phyloP scores from a whole-genome alignment of 2,329 filamentous ascomycete species.

The Pseudocercospora cruenta region DNA sequence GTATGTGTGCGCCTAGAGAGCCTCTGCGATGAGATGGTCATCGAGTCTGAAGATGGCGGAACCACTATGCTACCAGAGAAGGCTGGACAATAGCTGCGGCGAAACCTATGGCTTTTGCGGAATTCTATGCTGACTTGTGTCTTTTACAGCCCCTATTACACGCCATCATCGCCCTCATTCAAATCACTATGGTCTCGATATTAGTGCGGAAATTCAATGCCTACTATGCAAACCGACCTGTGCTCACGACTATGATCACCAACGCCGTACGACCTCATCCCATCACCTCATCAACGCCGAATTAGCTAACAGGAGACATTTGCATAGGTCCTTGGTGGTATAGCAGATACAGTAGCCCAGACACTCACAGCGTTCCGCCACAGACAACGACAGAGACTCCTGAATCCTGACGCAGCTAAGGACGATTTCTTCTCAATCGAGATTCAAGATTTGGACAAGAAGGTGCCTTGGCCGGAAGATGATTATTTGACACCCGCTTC shows the following conservation, averaged over 20 bases:
- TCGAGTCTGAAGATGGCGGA: background rate
- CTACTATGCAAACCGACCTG: conserved; percentile 92
- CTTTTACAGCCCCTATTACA: conserved; percentile 78
- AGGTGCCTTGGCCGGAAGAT: conserved; percentile 67
- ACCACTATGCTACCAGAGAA: background rate
- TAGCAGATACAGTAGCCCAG: conserved; percentile 95
- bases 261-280: conserved; percentile 70
- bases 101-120: background rate
- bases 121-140: background rate
- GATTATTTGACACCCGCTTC: conserved; percentile 67
- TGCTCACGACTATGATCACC: conserved; percentile 98
- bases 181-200: conserved; percentile 83
- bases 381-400: conserved; percentile 45
- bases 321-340: conserved; percentile 75
- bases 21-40: background rate
- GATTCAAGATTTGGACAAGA: conserved; percentile 82
- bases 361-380: conserved; percentile 81
- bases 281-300: background rate
- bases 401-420: conserved; percentile 61
- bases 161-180: conserved; percentile 78
- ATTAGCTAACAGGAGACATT: conserved; percentile 4
- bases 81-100: background rate
- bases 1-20: conserved; percentile 56
- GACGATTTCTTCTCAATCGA: conserved; percentile 81
- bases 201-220: conserved; percentile 86